Evolutionary conservation across 176 grass and related monocot species (phyloP).

Genomic region (Secale cereale): DNA sequence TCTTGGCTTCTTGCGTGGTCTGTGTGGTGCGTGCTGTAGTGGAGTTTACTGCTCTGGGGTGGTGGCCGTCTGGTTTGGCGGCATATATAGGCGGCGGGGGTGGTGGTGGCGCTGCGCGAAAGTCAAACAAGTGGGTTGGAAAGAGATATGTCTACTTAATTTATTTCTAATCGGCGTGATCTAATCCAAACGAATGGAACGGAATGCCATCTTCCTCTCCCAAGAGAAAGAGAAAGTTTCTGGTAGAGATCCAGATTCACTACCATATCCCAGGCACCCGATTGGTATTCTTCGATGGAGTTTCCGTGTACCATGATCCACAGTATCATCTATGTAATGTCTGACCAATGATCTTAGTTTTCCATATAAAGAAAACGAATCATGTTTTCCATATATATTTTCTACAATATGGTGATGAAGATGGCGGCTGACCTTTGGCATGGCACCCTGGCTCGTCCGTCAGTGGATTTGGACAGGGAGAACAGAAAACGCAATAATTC

Average conservation of each 20-base stretch:
- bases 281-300: not conserved
- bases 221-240: not conserved
- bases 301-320: not conserved
- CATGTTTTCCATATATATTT: not conserved
- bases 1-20: not conserved
- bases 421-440: slow-evolving; percentile 20
- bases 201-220: not conserved
- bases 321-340: not conserved
- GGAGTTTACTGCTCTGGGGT: not conserved
- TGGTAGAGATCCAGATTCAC: not conserved
- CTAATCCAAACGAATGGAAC: not conserved
- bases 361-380: not conserved
- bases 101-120: not conserved
- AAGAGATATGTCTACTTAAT: not conserved
- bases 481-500: not conserved
- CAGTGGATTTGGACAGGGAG: not conserved
- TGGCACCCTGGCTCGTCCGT: not conserved
- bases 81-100: not conserved
- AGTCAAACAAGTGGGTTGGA: slow-evolving; percentile 34
- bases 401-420: not conserved
- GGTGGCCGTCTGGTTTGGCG: slow-evolving; percentile 20
- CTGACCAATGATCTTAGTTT: not conserved
- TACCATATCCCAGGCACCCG: not conserved
- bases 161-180: not conserved
- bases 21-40: not conserved